Percentiles rank a stretch among this genome's conserved stretches.
Conservation (phyloP, 352 stramenopile species). For the Globisporangium orthogonon region DNA sequence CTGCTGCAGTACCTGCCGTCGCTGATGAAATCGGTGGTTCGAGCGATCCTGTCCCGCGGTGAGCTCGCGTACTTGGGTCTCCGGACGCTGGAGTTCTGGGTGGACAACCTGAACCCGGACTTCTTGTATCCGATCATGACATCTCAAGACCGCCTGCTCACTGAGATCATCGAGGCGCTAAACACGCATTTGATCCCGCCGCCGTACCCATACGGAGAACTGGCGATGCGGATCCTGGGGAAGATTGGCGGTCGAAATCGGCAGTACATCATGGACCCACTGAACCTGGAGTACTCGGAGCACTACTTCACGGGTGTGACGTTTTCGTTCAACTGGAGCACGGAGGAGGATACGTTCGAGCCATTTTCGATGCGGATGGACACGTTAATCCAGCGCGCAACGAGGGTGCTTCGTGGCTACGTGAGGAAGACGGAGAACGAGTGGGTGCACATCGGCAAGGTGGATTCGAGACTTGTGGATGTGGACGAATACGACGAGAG, state of each 20-base stretch:
- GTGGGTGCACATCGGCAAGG: slow-evolving; percentile 45
- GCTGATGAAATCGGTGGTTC: slow-evolving; percentile 93
- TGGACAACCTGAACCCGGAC: slow-evolving; percentile 97
- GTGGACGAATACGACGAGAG: slow-evolving; percentile 65
- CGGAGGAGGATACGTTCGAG: slow-evolving; percentile 9
- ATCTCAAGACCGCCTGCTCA: slow-evolving; percentile 84
- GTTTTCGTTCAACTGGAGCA: slow-evolving; percentile 47
- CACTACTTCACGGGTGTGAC: slow-evolving; percentile 38
- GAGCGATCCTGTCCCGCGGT: slow-evolving; percentile 90
- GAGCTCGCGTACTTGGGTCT: slow-evolving; percentile 95
- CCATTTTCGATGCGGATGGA: slow-evolving; percentile 59
- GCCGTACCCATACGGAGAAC: slow-evolving; percentile 96
- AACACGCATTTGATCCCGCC: slow-evolving; percentile 93
- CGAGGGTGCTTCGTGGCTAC: slow-evolving; percentile 52
- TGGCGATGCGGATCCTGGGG: slow-evolving; percentile 94
- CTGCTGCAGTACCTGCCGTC: slow-evolving; percentile 96
- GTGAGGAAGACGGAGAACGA: slow-evolving; percentile 44
- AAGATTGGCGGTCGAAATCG: slow-evolving; percentile 95
- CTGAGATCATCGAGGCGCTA: slow-evolving; percentile 94
- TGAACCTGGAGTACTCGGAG: slow-evolving; percentile 53
- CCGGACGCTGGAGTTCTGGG: slow-evolving; percentile 97
- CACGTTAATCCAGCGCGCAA: slow-evolving; percentile 34
- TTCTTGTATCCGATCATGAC: slow-evolving; percentile 95
- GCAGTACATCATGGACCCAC: slow-evolving; percentile 83
- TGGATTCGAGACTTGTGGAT: slow-evolving; percentile 52